Conservation (phyloP, 2,329 filamentous ascomycete genomes). For the Aspergillus candidus region DNA sequence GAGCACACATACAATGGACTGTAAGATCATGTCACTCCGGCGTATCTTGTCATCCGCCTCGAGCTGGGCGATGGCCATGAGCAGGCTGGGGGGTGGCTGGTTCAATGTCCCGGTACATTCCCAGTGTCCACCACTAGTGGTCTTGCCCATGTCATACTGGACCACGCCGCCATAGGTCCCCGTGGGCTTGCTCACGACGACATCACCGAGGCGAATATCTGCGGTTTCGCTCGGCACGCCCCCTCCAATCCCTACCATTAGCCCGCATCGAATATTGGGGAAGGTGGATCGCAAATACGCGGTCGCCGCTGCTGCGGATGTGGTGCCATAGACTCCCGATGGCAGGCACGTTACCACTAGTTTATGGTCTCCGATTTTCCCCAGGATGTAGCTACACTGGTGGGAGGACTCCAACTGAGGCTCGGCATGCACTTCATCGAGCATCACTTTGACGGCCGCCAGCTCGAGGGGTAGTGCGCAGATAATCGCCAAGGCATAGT, state of each 20-base stretch:
- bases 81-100: too few species aligned
- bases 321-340: too few species aligned
- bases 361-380: conserved; percentile 6
- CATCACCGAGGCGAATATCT: conserved; percentile 21
- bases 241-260: conserved; percentile 18
- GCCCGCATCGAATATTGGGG: conserved; percentile 8
- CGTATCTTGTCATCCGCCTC: too few species aligned
- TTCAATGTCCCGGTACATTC: conserved; percentile 1
- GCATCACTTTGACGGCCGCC: conserved; percentile 10
- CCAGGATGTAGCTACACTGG: background rate
- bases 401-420: conserved; percentile 2
- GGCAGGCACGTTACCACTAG: too few species aligned
- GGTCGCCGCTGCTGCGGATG: too few species aligned
- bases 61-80: too few species aligned
- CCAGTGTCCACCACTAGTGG: conserved; percentile 3
- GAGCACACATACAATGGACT: too few species aligned
- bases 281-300: conserved; percentile 10
- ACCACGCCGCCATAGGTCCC: conserved; percentile 8
- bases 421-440: conserved; percentile 5
- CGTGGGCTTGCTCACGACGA: conserved; percentile 16
- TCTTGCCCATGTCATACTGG: conserved; percentile 19
- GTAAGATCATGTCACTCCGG: too few species aligned
- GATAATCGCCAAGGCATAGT: conserved; percentile 14
- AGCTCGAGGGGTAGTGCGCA: conserved; percentile 11
- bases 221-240: conserved; percentile 1